phyloP scores from a whole-genome alignment of 2,329 filamentous ascomycete genomes.

The Emmonsia crescens region DNA sequence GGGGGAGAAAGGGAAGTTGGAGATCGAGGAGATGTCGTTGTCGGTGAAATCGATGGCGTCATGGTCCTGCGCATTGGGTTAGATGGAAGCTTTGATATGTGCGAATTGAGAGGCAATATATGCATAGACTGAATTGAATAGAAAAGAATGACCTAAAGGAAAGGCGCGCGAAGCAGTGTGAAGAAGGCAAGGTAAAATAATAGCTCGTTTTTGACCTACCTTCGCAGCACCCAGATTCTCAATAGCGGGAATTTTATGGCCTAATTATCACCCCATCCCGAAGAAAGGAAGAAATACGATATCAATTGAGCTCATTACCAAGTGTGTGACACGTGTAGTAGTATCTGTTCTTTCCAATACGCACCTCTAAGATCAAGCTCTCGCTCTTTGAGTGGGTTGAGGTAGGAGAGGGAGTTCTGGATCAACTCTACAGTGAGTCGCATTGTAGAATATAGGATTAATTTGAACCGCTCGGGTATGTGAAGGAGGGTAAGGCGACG shows the following conservation, averaged over 20 bases:
- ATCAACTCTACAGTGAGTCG: conserved; percentile 93
- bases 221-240: conserved; percentile 95
- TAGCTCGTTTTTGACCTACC: conserved; percentile 43
- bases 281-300: conserved; percentile 44
- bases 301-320: conserved; percentile 68
- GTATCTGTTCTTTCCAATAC: conserved; percentile 91
- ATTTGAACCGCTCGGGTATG: neutral
- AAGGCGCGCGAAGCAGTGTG: neutral
- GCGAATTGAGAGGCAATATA: neutral
- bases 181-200: conserved; percentile 1
- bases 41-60: conserved; percentile 97
- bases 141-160: conserved; percentile 6
- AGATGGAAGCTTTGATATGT: conserved; percentile 1
- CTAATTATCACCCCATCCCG: conserved; percentile 45
- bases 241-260: conserved; percentile 93
- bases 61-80: conserved; percentile 54
- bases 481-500: conserved; percentile 24
- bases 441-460: conserved; percentile 47
- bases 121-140: neutral
- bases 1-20: conserved; percentile 86
- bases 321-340: conserved; percentile 74
- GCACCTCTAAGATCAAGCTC: conserved; percentile 99
- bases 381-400: conserved; percentile 96
- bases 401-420: conserved; percentile 87
- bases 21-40: conserved; percentile 83